Conservation (phyloP, 108 stramenopile genomes). For the Nitzschia inconspicua region DNA sequence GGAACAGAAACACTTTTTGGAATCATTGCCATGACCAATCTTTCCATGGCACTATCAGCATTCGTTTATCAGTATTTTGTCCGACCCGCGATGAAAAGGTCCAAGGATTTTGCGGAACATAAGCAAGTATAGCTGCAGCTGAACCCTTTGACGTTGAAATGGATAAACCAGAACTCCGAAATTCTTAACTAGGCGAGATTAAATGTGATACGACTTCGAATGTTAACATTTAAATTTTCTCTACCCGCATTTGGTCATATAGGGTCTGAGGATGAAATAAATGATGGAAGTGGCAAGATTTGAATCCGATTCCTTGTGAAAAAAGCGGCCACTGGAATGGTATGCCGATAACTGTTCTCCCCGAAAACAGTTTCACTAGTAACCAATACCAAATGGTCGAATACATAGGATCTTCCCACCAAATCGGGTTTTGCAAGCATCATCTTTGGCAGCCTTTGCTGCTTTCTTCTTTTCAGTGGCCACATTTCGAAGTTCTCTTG, state of each 20-base stretch:
- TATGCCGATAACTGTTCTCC: background rate
- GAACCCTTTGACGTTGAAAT: no score
- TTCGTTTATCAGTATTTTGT: no score
- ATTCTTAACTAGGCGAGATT: no score
- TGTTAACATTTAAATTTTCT: no score
- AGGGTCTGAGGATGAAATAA: background rate
- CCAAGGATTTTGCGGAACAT: no score
- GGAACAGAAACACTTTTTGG: slow-evolving; percentile 19
- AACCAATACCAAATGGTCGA: slow-evolving; percentile 65
- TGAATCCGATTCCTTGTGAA: background rate
- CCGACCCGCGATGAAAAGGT: no score
- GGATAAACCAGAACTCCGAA: no score
- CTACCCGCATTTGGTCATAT: no score
- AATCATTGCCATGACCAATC: background rate
- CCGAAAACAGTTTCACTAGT: slow-evolving; percentile 28
- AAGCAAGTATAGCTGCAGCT: no score
- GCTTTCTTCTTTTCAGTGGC: slow-evolving; percentile 71
- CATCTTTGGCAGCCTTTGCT: slow-evolving; percentile 71
- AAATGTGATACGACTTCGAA: no score
- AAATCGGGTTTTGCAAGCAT: slow-evolving; percentile 70
- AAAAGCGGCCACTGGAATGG: no score
- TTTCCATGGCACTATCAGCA: background rate
- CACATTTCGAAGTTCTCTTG: slow-evolving; percentile 39
- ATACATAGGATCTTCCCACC: slow-evolving; percentile 84
- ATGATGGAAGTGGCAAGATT: background rate